phyloP scores from a whole-genome alignment of 257 asterid genomes.

The Nicotiana obtusifolia region DNA sequence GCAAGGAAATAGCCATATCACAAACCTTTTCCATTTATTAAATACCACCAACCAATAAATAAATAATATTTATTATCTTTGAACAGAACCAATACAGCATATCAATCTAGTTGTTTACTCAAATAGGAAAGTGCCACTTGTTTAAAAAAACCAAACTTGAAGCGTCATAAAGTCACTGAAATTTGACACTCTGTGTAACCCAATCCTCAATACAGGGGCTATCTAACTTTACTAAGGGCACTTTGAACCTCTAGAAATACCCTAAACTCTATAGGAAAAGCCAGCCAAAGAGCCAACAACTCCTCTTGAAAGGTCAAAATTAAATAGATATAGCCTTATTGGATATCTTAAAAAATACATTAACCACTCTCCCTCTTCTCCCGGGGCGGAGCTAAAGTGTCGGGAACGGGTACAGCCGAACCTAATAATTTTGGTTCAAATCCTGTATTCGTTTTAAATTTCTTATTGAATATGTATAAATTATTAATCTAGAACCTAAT shows the following conservation, averaged over 20 bases:
- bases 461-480: no score
- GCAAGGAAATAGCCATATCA: neutral
- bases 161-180: neutral
- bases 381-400: no score
- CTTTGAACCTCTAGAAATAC: neutral
- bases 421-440: no score
- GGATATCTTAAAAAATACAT: neutral
- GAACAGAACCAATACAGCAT: neutral
- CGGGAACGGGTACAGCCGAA: no score
- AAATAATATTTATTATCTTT: neutral
- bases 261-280: neutral
- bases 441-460: no score
- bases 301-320: slow-evolving; percentile 17
- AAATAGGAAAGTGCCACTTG: neutral
- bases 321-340: neutral
- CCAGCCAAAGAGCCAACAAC: neutral
- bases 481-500: no score
- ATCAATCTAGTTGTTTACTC: no score
- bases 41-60: neutral
- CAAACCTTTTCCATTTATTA: neutral
- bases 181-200: neutral
- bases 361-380: slow-evolving; percentile 9
- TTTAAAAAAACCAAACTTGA: neutral
- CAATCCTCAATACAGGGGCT: neutral
- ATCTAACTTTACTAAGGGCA: neutral